Percentiles rank a stretch among this genome's conserved stretches.
These are phyloP conservation scores for Cubamyces sp. DNA, from an alignment of 768 basidiomycete species.

Conservation along the genomic window DNA sequence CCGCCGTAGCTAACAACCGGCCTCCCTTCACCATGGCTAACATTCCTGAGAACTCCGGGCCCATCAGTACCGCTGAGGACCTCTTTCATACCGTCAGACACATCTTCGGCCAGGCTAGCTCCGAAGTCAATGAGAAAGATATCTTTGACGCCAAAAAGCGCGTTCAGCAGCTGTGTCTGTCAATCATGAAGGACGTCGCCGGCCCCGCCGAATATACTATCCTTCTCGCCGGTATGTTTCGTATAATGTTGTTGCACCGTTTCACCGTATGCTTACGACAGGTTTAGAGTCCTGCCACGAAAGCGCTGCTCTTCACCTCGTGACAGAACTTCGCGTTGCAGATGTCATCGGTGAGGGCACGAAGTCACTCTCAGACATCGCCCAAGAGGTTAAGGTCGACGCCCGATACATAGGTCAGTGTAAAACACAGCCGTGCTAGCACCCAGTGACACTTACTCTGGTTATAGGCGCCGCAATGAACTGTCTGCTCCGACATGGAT, in stretches of 20 bases:
- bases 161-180: constrained; percentile 1
- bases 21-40: too few species aligned
- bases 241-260: background rate
- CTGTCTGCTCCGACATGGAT: constrained; percentile 14
- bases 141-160: constrained; percentile 7
- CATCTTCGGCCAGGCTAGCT: background rate
- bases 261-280: background rate
- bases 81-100: background rate
- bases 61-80: background rate
- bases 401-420: constrained; percentile 8
- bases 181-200: background rate
- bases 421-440: too few species aligned
- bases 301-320: constrained; percentile 15
- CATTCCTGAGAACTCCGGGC: too few species aligned
- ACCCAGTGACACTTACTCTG: too few species aligned
- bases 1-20: too few species aligned
- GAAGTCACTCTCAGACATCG: constrained; percentile 7
- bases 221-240: constrained; percentile 11
- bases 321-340: constrained; percentile 11
- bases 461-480: constrained; percentile 15
- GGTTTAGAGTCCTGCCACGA: constrained; percentile 16
- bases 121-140: background rate
- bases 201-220: constrained; percentile 21
- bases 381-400: background rate
- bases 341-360: constrained; percentile 16